phyloP scores from a whole-genome alignment of 2,329 filamentous ascomycete genomes.

The Dothiorella sarmentorum region DNA sequence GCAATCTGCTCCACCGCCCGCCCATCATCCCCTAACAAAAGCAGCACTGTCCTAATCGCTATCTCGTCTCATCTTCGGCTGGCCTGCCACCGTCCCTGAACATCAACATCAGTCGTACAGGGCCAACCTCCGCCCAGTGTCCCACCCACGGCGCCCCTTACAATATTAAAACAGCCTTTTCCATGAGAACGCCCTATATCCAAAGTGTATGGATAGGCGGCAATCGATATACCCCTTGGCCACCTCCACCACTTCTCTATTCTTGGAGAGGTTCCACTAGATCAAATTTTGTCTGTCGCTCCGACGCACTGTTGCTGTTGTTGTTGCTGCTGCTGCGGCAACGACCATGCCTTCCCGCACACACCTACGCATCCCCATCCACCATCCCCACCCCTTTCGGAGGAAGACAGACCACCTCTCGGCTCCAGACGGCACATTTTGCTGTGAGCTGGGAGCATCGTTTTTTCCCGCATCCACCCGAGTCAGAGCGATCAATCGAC shows the following conservation, averaged over 20 bases:
- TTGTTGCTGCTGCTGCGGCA: neutral
- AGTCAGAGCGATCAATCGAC: neutral
- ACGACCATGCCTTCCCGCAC: neutral
- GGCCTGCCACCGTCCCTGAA: conserved; percentile 5
- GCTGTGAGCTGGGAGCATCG: conserved; percentile 7
- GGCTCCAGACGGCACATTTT: conserved; percentile 10
- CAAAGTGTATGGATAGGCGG: conserved; percentile 14
- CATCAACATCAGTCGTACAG: neutral
- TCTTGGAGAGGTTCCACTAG: conserved; percentile 1
- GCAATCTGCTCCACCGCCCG: conserved; percentile 1
- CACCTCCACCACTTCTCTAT: neutral
- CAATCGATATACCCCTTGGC: conserved; percentile 11
- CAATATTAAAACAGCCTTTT: conserved; percentile 1
- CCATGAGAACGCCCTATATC: neutral
- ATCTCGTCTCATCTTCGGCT: conserved; percentile 13
- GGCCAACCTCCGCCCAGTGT: conserved; percentile 1
- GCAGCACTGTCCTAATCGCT: neutral
- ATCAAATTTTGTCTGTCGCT: neutral
- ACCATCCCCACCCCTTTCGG: conserved; percentile 12
- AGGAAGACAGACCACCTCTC: conserved; percentile 1
- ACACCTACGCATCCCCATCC: neutral
- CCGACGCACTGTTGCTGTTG: neutral
- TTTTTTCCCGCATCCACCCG: conserved; percentile 4
- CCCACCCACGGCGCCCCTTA: neutral
- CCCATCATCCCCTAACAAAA: neutral